Percentiles rank a stretch among this genome's conserved stretches.
Evolutionary conservation across 2,329 filamentous ascomycete genomes (phyloP).

Genomic region (Beauveria sp.): DNA sequence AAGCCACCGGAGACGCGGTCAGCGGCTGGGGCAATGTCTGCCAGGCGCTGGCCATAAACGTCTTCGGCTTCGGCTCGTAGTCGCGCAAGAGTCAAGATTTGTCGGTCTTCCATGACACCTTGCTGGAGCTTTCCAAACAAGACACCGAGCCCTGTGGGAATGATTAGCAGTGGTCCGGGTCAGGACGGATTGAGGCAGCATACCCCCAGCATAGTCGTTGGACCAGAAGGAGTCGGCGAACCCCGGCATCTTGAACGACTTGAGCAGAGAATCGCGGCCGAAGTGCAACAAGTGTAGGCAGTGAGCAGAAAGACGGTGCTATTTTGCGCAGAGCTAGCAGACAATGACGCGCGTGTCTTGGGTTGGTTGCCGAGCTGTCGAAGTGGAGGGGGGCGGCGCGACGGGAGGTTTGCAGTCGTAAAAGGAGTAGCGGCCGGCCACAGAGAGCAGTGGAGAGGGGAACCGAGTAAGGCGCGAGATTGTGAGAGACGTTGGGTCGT

Average conservation of each 20-base stretch:
- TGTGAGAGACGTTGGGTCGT: neutral
- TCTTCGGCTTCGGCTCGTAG: constrained; percentile 96
- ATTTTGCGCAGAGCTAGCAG: neutral
- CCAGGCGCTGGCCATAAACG: constrained; percentile 70
- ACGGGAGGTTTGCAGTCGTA: neutral
- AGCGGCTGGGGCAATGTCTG: constrained; percentile 72
- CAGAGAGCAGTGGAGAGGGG: neutral
- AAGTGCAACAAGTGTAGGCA: neutral
- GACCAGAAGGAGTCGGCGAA: constrained; percentile 99
- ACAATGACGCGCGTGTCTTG: constrained; percentile 2
- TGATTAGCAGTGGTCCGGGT: constrained; percentile 10
- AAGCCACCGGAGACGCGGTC: constrained; percentile 83
- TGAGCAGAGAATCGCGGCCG: neutral
- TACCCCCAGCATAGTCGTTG: constrained; percentile 89
- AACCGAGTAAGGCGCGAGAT: neutral
- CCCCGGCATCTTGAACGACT: constrained; percentile 58
- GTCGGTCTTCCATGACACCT: constrained; percentile 89
- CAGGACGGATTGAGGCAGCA: constrained; percentile 19
- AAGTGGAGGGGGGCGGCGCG: neutral
- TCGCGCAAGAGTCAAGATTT: constrained; percentile 83
- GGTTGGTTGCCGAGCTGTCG: neutral
- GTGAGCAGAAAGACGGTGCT: neutral
- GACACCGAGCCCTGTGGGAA: constrained; percentile 65
- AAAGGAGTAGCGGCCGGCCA: neutral
- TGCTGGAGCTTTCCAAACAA: constrained; percentile 96